Evolutionary conservation across 2,329 filamentous ascomycete genomes (phyloP).

Genomic region (Pseudogymnoascus sp.): DNA sequence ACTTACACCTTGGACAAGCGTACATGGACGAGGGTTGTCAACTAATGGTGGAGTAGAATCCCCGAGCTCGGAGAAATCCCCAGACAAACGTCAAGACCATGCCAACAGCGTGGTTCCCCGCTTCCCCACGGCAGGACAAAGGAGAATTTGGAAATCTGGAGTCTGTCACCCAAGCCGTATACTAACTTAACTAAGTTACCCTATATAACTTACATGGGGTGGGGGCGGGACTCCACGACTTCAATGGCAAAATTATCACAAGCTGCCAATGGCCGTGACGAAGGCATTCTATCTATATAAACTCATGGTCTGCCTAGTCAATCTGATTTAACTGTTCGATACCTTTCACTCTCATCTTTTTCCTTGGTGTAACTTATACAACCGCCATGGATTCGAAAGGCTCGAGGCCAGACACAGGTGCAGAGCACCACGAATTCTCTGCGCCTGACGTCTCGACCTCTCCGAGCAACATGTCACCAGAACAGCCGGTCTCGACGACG

Average conservation of each 20-base stretch:
- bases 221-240: background rate
- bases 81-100: background rate
- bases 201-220: background rate
- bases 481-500: background rate
- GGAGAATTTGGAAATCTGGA: background rate
- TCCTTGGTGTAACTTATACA: background rate
- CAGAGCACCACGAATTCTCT: background rate
- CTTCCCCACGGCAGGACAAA: background rate
- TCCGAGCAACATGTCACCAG: background rate
- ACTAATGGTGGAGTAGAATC: background rate
- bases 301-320: background rate
- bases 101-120: background rate
- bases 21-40: background rate
- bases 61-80: background rate
- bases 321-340: background rate
- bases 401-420: background rate
- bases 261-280: background rate
- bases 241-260: background rate
- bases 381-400: background rate
- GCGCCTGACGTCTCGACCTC: background rate
- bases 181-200: background rate
- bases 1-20: background rate
- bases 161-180: background rate
- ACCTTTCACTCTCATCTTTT: background rate
- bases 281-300: background rate